Evolutionary conservation across 2,329 filamentous ascomycete genomes (phyloP).

Genomic region (Ceratocystiopsis sp.): DNA sequence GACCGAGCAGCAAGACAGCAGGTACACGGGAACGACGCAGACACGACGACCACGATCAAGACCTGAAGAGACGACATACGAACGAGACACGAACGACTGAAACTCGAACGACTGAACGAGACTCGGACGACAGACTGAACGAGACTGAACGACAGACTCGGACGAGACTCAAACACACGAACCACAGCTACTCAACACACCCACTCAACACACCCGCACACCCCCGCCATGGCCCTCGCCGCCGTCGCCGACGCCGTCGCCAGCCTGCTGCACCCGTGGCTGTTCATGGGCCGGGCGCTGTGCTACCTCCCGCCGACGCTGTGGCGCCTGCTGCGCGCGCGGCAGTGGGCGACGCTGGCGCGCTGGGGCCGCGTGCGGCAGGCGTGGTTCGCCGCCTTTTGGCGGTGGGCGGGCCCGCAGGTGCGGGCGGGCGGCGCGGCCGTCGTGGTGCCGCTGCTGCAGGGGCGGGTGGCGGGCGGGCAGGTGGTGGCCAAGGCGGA

Average conservation of each 20-base stretch:
- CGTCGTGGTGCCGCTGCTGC: constrained; percentile 35
- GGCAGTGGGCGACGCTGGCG: constrained; percentile 21
- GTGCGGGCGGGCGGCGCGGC: constrained; percentile 24
- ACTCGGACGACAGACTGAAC: too few relatives aligned
- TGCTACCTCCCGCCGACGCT: constrained; percentile 35
- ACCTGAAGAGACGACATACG: too few relatives aligned
- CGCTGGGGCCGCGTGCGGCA: constrained; percentile 24
- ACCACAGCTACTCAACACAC: too few relatives aligned
- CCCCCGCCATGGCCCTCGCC: too few relatives aligned
- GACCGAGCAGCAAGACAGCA: too few relatives aligned
- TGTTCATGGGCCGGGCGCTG: constrained; percentile 32
- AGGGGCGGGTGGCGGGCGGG: constrained; percentile 27
- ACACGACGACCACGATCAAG: too few relatives aligned
- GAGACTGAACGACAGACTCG: too few relatives aligned
- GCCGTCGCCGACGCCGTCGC: constrained; percentile 10
- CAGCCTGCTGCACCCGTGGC: constrained; percentile 29
- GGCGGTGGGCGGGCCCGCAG: constrained; percentile 34
- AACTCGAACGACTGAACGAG: too few relatives aligned
- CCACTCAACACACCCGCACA: too few relatives aligned
- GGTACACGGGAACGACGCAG: too few relatives aligned
- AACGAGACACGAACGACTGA: too few relatives aligned
- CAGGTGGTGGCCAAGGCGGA: constrained; percentile 14
- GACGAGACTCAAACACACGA: too few relatives aligned
- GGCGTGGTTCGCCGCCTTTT: constrained; percentile 46
- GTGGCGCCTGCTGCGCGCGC: constrained; percentile 19